Evolutionary conservation across 805 yeast genomes (phyloP).

Genomic region (Saturnispora gosingensis): DNA sequence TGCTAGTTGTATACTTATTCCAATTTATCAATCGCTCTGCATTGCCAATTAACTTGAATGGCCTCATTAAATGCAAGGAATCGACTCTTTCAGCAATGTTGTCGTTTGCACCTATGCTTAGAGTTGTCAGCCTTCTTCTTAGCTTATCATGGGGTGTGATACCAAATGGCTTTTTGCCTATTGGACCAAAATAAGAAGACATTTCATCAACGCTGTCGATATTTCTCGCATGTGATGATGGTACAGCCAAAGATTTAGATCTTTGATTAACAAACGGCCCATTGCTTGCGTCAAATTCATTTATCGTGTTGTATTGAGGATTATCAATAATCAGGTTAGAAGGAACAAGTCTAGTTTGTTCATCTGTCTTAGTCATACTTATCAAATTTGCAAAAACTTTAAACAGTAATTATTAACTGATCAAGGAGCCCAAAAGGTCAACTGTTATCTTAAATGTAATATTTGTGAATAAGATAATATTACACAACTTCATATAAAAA

Average conservation of each 20-base stretch:
- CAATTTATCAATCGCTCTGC: conserved; percentile 32
- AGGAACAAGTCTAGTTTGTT: not conserved
- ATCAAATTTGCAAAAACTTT: too few species aligned
- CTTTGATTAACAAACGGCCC: not conserved
- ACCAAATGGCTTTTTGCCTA: not conserved
- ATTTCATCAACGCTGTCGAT: not conserved
- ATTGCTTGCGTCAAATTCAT: not conserved
- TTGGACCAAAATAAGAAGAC: not conserved
- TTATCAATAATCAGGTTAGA: not conserved
- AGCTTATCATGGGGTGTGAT: not conserved
- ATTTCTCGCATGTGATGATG: not conserved
- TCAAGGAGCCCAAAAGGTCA: too few species aligned
- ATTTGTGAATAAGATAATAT: not conserved
- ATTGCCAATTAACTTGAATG: conserved; percentile 38
- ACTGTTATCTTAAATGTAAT: too few species aligned
- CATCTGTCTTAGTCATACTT: not conserved
- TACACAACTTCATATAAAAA: not conserved
- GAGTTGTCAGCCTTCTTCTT: conserved; percentile 18
- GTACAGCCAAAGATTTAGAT: not conserved
- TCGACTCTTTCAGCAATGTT: conserved; percentile 19
- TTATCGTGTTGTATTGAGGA: not conserved
- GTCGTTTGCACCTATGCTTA: conserved; percentile 11
- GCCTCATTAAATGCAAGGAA: conserved; percentile 36
- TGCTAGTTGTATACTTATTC: conserved; percentile 22
- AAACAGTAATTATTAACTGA: too few species aligned